These are phyloP conservation scores for Tremellales sp. DNA, from an alignment of 1,284 basidiomycete species.

Conservation along the genomic window DNA sequence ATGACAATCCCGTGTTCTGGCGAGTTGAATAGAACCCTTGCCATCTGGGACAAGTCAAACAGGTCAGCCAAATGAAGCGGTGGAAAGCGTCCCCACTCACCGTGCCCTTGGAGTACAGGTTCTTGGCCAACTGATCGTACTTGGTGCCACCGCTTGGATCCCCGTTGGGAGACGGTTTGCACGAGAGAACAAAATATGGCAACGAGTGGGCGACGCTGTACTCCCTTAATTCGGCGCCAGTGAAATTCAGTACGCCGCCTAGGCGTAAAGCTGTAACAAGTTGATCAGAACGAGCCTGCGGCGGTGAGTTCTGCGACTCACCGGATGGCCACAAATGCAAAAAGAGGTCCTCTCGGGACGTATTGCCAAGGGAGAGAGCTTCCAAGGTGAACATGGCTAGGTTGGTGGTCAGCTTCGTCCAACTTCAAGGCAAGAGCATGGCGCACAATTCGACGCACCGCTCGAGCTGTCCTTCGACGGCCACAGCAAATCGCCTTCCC, in stretches of 20 bases:
- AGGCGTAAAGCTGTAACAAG: too few species aligned
- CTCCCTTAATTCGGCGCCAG: too few species aligned
- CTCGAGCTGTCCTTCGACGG: not conserved
- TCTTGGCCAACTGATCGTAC: conserved; percentile 12
- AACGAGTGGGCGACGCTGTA: too few species aligned
- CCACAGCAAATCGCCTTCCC: not conserved
- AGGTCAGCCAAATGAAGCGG: not conserved
- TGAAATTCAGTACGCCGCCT: too few species aligned
- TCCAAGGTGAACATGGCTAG: too few species aligned
- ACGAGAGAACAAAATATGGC: too few species aligned
- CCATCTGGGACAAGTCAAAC: conserved; percentile 12
- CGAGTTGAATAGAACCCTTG: conserved; percentile 11
- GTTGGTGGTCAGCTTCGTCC: too few species aligned
- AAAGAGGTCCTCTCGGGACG: not conserved
- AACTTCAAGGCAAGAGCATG: too few species aligned
- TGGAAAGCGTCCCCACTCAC: conserved; percentile 7
- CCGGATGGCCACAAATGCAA: not conserved
- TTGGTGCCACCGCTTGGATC: not conserved
- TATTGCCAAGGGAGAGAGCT: too few species aligned
- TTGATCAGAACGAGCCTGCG: too few species aligned
- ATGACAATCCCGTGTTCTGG: conserved; percentile 20
- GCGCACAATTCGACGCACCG: not conserved
- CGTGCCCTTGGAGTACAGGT: conserved; percentile 11
- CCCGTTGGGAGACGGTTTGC: too few species aligned
- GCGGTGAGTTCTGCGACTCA: too few species aligned